Conservation (phyloP, 345 rosid species). For the Lumnitzera littorea region DNA sequence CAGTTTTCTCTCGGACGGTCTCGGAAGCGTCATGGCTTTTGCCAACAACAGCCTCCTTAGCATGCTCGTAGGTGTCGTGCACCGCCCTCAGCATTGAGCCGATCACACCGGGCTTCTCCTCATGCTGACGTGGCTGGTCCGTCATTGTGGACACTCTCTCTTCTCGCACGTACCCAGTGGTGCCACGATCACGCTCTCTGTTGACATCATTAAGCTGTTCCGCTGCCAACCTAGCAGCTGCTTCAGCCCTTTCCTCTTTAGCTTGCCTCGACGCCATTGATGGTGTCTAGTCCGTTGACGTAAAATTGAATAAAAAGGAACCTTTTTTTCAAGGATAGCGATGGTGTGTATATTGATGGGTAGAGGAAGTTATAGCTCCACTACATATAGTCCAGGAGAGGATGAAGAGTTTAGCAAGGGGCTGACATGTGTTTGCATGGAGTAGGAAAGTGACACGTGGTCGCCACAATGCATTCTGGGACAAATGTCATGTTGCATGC, state of each 20-base stretch:
- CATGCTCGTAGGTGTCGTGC: conserved; percentile 47
- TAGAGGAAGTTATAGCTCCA: too few species aligned
- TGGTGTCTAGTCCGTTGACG: not conserved
- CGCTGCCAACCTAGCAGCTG: conserved; percentile 33
- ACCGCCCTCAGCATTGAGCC: conserved; percentile 54
- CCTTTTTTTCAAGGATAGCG: too few species aligned
- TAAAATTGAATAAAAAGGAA: too few species aligned
- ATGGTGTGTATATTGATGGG: not conserved
- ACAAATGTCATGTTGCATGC: too few species aligned
- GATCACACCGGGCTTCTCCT: conserved; percentile 44
- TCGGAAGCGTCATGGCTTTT: conserved; percentile 26
- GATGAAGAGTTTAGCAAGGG: too few species aligned
- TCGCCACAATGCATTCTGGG: too few species aligned
- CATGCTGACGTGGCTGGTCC: conserved; percentile 23
- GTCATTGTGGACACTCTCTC: conserved; percentile 2
- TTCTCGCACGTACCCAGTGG: conserved; percentile 6
- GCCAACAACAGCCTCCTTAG: conserved; percentile 50
- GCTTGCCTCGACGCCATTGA: conserved; percentile 51
- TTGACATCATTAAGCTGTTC: conserved; percentile 36
- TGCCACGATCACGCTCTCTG: conserved; percentile 16
- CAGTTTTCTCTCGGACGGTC: not conserved
- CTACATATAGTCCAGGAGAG: too few species aligned
- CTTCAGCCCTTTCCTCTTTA: conserved; percentile 45
- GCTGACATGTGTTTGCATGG: too few species aligned
- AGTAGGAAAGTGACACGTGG: too few species aligned